Evolutionary conservation across 768 basidiomycete species (phyloP).

Genomic region (Lactarius indigo): DNA sequence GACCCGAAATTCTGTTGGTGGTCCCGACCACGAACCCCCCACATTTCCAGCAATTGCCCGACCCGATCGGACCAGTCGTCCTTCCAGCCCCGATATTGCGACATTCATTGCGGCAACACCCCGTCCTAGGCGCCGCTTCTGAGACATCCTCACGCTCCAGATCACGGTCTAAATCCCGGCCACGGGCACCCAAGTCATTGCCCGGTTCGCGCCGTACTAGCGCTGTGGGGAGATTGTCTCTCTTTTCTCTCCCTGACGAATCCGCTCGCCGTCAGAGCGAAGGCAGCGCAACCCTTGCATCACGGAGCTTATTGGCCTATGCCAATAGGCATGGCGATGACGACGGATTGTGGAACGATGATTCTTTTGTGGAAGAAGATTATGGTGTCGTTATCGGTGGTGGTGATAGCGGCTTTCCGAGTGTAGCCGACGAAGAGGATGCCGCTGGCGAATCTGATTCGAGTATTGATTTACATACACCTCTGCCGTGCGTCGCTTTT

Average conservation of each 20-base stretch:
- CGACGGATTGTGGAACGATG: conserved; percentile 29
- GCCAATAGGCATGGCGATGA: conserved; percentile 6
- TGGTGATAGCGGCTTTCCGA: conserved; percentile 28
- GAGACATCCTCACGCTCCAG: conserved; percentile 27
- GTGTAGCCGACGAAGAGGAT: conserved; percentile 29
- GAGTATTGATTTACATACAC: conserved; percentile 39
- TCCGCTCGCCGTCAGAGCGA: conserved; percentile 27
- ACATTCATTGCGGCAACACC: conserved; percentile 34
- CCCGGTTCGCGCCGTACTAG: conserved; percentile 26
- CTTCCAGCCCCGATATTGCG: conserved; percentile 34
- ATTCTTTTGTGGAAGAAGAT: conserved; percentile 30
- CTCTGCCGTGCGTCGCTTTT: conserved; percentile 35
- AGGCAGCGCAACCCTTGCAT: conserved; percentile 19
- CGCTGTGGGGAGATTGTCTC: conserved; percentile 17
- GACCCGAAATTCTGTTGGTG: conserved; percentile 1
- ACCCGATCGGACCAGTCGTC: conserved; percentile 12
- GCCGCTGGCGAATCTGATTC: conserved; percentile 36
- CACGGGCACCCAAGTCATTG: conserved; percentile 17
- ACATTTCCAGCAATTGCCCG: conserved; percentile 3
- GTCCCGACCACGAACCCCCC: neutral
- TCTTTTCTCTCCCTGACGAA: conserved; percentile 17
- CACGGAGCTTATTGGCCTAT: conserved; percentile 25
- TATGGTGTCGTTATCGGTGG: conserved; percentile 30
- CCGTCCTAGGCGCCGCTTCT: conserved; percentile 31
- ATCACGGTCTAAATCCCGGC: conserved; percentile 27